Base-by-base conservation (phyloP, 129 eudicot genomes). In the Apium graveolens region DNA sequence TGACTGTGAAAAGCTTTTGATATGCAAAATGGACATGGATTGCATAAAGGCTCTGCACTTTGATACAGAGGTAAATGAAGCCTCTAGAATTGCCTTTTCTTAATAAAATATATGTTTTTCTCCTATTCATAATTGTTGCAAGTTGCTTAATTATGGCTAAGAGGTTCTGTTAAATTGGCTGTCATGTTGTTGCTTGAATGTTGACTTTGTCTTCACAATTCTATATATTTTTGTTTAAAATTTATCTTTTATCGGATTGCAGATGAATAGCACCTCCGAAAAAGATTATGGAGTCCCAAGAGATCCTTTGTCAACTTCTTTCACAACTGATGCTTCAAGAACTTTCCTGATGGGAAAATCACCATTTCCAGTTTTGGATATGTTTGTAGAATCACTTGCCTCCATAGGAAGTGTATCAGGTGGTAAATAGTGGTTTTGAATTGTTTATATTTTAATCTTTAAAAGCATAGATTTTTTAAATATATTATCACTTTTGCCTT, bases 11-110 rank as follows among this genome's bases (percentile, higher is more conserved):
- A 92, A 88, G 87, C 97, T 88, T 83, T 83, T 95, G 71, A 82
- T 91, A 39, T 95, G 98, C 90, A 95, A 91, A 86, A 84, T 92
- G 96, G 98, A 95, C 80, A 74, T 86, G 75, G 97, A 95, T 65
- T 95, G 96, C 79, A 86, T 95, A 78, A 95, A 91, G 86, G 85
- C 91, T 44, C 85, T 95, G 84, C 97, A 87, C 38, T 92, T 90
- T 87, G 96, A 92, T 63, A 79, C 92, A n/a, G 98, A 95, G 97
- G 98, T 91, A 87, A 88, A 71, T 60, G 51, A 75, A 21, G 55
- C 75, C 76, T 46, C 37, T 72, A 73, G 65, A 45, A 29, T 82
- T 57, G 7, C 49, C 26, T 41, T 42, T 1, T 70, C 42, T 38
- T 14, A 21, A 39, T 39, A n/a, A 27, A 5, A 57, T 37, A 44